Percentiles rank a stretch among this genome's conserved stretches.
phyloP scores from a whole-genome alignment of 257 asterid species.

The Scutellaria galericulata region DNA sequence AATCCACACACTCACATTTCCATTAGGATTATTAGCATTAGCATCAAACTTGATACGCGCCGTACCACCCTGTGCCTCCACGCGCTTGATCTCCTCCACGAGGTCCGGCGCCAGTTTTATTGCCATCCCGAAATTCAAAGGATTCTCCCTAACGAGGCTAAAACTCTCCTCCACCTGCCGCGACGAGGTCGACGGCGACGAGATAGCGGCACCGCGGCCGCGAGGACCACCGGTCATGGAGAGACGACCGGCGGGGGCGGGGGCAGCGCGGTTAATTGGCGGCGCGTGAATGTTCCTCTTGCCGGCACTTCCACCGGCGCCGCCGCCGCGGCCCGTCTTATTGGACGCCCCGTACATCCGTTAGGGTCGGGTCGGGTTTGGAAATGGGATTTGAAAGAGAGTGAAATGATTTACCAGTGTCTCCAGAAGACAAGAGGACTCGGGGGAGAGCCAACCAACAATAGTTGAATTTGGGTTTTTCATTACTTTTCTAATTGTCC shows the following conservation, averaged over 20 bases:
- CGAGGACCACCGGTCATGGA: slow-evolving; percentile 66
- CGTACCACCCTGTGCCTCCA: slow-evolving; percentile 72
- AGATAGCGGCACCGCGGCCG: slow-evolving; percentile 48
- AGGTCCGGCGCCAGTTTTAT: slow-evolving; percentile 86
- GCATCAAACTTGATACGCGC: slow-evolving; percentile 87
- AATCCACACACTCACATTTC: slow-evolving; percentile 72
- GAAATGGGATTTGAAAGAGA: slow-evolving; percentile 28
- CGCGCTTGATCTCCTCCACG: slow-evolving; percentile 98
- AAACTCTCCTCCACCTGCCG: slow-evolving; percentile 70
- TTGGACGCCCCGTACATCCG: slow-evolving; percentile 76
- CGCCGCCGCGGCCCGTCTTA: slow-evolving; percentile 81
- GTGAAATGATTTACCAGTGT: slow-evolving; percentile 32
- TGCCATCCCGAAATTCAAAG: slow-evolving; percentile 86
- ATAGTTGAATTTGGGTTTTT: slow-evolving; percentile 42
- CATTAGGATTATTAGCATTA: slow-evolving; percentile 69
- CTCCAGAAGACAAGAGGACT: slow-evolving; percentile 32
- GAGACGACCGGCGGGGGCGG: slow-evolving; percentile 53
- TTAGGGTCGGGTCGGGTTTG: slow-evolving; percentile 33
- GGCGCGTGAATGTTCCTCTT: slow-evolving; percentile 71
- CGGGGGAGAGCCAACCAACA: slow-evolving; percentile 44
- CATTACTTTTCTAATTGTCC: slow-evolving; percentile 7
- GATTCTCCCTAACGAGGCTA: slow-evolving; percentile 79
- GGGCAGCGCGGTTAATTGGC: slow-evolving; percentile 60
- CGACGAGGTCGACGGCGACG: slow-evolving; percentile 51
- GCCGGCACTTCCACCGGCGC: slow-evolving; percentile 53